Evolutionary conservation across 2,329 filamentous ascomycete genomes (phyloP), one percentile per base, ranked within the genome.

Genomic region (Verticillium albo-atrum): DNA sequence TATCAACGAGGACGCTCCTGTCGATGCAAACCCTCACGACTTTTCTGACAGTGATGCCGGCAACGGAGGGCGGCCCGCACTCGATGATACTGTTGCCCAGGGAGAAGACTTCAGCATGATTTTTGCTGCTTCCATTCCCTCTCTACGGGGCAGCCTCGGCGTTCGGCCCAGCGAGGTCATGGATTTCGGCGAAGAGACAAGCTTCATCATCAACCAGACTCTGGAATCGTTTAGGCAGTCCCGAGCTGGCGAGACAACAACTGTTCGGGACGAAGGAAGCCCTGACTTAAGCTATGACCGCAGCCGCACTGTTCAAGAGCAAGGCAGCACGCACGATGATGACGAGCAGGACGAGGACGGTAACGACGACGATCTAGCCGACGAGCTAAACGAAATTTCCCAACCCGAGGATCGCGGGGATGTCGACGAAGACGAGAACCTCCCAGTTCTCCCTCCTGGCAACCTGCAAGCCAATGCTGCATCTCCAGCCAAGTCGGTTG

Each of bases 91-190:
- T 0, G 75, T 81, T 54, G 74, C 75, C 4, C 75, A 81, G n/a
- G 77, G 74, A 17, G 82, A 85, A 61, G 80, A 81, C 42, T 85
- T 85, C 62, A 85, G 82, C 67, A 85, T 85, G 81, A 85, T 85
- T 59, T 81, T 82, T 32, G 77, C 84, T 61, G 77, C 82, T 53
- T 82, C 81, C 2, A 72, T 86, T 20, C 80, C 79, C 2, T 82
- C 81, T 0, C 72, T 84, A 58, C 78, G 79, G 35, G 75, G 72
- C 2, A 75, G 75, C 35, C 71, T 77, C 58, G 73, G 69, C 60
- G 64, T 67, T n/a, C 69, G 72, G 26, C 68, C 71, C 3, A 70
- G 72, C 2, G 65, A 68, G 1, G 68, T 75, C 3, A 72, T 77
- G 9, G 80, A 83, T 30, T 74, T 84, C 62, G 84, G 82, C 4